Evolutionary conservation across 2,329 filamentous ascomycete species (phyloP).

Genomic region (Penicillium frequentans): DNA sequence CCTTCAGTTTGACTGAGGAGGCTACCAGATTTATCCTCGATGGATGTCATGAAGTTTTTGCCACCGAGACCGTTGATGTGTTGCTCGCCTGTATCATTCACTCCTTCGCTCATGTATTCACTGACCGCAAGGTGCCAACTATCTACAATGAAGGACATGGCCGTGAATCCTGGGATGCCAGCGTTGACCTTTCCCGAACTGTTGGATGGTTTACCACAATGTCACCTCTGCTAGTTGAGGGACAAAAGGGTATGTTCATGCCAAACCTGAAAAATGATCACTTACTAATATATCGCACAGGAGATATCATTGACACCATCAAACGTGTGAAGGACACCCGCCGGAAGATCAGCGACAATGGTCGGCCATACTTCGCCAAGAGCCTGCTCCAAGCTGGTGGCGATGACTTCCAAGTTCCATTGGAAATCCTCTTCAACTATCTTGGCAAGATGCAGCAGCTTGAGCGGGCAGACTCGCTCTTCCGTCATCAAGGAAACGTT

Average conservation of each 20-base stretch:
- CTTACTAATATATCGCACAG: constrained; percentile 12
- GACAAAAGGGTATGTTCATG: constrained; percentile 23
- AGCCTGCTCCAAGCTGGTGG: constrained; percentile 29
- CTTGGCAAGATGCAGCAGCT: constrained; percentile 43
- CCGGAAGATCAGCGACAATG: constrained; percentile 33
- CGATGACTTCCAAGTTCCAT: constrained; percentile 39
- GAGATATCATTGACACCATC: constrained; percentile 31
- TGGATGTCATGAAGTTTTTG: constrained; percentile 32
- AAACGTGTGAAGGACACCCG: constrained; percentile 41
- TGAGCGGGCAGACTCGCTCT: constrained; percentile 45
- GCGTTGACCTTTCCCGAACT: constrained; percentile 48
- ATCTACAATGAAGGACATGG: constrained; percentile 54
- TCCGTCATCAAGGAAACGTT: constrained; percentile 41
- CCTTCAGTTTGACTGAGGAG: constrained; percentile 34
- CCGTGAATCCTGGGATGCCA: constrained; percentile 46
- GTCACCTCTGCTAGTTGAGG: constrained; percentile 41
- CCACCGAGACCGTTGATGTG: constrained; percentile 40
- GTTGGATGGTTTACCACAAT: constrained; percentile 55
- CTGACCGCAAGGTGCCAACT: constrained; percentile 42
- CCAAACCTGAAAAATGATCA: background rate
- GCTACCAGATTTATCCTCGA: constrained; percentile 33
- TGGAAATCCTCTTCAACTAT: constrained; percentile 45
- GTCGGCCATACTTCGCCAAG: constrained; percentile 37
- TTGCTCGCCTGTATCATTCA: constrained; percentile 40
- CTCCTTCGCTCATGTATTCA: constrained; percentile 47